Conservation (phyloP, 2,329 filamentous ascomycete genomes). For the Aspergillus sp. region DNA sequence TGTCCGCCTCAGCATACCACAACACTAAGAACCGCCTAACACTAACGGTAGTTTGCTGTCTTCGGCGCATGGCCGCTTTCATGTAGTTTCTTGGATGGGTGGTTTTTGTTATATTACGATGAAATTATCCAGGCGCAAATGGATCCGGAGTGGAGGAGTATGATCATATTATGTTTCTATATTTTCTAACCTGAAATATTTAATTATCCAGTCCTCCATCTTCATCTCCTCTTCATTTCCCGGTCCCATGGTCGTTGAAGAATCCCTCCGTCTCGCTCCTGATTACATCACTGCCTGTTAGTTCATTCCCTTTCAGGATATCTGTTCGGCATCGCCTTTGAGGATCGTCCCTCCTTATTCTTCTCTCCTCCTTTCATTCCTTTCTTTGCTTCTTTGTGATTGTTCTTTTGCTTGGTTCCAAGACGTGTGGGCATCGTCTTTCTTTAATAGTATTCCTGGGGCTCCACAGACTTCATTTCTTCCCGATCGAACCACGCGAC, state of each 20-base stretch:
- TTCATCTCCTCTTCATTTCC: background rate
- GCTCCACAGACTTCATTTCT: background rate
- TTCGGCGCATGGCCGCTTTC: background rate
- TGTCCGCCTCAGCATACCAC: too few relatives aligned
- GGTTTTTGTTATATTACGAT: background rate
- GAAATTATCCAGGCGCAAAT: background rate
- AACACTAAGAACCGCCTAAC: too few relatives aligned
- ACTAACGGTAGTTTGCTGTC: too few relatives aligned
- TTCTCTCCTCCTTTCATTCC: background rate
- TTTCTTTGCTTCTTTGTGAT: background rate
- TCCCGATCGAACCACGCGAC: background rate
- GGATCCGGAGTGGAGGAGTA: background rate
- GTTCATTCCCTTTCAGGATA: background rate
- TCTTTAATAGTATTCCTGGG: too few relatives aligned
- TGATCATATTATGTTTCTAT: background rate
- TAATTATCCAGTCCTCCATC: background rate
- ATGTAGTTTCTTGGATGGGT: too few relatives aligned
- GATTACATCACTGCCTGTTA: constrained; percentile 4
- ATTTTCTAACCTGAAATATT: background rate
- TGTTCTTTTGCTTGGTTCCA: background rate
- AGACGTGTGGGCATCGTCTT: background rate
- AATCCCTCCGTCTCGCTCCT: background rate
- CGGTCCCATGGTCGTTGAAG: background rate
- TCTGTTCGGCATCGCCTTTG: background rate
- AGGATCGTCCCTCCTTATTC: background rate